phyloP scores from a whole-genome alignment of 2,329 filamentous ascomycete genomes.

The Onygena corvina region DNA sequence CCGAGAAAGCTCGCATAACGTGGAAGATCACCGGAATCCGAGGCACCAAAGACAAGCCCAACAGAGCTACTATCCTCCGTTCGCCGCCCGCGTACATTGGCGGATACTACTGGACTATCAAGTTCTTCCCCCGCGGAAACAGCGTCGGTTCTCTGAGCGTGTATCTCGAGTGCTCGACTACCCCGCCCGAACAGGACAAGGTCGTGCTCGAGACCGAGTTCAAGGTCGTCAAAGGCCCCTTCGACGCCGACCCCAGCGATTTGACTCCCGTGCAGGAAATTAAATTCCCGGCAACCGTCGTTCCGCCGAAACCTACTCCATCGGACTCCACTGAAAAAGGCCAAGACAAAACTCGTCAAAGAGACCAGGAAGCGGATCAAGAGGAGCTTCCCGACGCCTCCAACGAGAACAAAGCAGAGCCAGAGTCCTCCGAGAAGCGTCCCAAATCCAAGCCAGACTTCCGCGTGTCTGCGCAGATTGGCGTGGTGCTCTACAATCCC shows the following conservation, averaged over 20 bases:
- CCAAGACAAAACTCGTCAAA: conserved; percentile 8
- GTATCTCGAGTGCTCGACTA: conserved; percentile 50
- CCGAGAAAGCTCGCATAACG: conserved; percentile 44
- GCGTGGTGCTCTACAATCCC: conserved; percentile 52
- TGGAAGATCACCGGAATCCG: conserved; percentile 49
- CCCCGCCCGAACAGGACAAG: conserved; percentile 32
- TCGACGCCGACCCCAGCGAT: conserved; percentile 27
- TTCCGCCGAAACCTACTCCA: conserved; percentile 8
- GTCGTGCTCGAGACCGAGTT: conserved; percentile 31
- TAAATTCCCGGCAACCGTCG: conserved; percentile 19
- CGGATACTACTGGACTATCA: conserved; percentile 53
- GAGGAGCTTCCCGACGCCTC: conserved; percentile 3
- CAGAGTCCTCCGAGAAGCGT: conserved; percentile 12
- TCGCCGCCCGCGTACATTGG: conserved; percentile 46
- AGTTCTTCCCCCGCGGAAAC: conserved; percentile 52
- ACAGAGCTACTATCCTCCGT: conserved; percentile 46
- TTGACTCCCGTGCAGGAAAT: conserved; percentile 24
- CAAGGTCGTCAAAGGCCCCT: conserved; percentile 28
- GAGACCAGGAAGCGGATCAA: conserved; percentile 9
- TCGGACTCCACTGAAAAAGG: conserved; percentile 12
- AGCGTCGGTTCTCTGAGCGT: conserved; percentile 47
- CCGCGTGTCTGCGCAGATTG: conserved; percentile 47
- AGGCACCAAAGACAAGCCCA: conserved; percentile 49
- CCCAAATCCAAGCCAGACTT: conserved; percentile 22
- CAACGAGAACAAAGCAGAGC: conserved; percentile 3